A percentile compares a stretch with the other conserved stretches of the same genome.
Evolutionary conservation across 176 grass and related monocot species (phyloP).

Genomic region (Otatea glauca): DNA sequence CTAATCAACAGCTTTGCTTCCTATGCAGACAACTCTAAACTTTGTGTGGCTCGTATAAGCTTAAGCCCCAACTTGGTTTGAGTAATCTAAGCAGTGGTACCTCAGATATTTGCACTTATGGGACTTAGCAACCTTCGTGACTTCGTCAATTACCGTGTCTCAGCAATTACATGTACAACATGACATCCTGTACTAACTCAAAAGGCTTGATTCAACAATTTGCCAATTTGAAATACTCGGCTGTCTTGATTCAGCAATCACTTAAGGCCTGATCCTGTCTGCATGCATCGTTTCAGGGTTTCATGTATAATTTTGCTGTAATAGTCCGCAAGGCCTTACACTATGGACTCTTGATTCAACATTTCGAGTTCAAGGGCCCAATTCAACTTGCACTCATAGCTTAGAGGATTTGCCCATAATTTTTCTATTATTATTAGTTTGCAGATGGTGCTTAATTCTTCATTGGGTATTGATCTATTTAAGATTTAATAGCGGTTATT

Average conservation of each 20-base stretch:
- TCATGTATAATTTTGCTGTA: no score
- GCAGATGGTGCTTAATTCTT: constrained; percentile 10
- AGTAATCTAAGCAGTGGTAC: not conserved
- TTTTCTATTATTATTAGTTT: not conserved
- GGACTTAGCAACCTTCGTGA: not conserved
- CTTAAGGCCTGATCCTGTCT: no score
- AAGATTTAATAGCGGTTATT: not conserved
- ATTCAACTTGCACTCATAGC: not conserved
- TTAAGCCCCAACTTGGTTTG: not conserved
- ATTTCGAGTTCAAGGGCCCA: not conserved
- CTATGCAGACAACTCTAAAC: not conserved
- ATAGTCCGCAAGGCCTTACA: no score
- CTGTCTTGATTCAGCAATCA: no score
- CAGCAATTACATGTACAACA: no score
- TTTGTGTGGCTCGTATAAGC: not conserved
- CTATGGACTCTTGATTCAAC: not conserved
- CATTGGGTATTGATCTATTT: constrained; percentile 18
- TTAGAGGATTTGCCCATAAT: not conserved
- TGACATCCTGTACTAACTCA: no score
- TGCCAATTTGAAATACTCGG: no score
- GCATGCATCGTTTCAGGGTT: no score
- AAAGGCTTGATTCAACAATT: no score
- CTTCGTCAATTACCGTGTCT: no score
- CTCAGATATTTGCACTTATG: not conserved
- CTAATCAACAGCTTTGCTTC: not conserved